A percentile compares a stretch with the other conserved stretches of the same genome.
Evolutionary conservation across 2,329 filamentous ascomycete genomes (phyloP).

Genomic region (Aspergillus sp.): DNA sequence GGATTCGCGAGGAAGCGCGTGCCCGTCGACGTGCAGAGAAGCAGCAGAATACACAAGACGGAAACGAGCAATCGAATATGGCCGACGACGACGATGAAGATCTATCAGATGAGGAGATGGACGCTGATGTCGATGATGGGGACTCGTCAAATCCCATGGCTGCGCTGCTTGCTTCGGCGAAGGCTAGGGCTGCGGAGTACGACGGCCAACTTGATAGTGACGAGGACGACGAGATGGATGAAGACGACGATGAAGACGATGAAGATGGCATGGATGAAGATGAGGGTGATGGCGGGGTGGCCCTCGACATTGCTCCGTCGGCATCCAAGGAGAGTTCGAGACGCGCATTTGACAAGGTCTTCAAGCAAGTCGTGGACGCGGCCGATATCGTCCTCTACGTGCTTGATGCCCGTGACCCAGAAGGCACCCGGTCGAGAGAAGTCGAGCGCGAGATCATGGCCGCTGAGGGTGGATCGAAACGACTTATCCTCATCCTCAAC

Average conservation of each 20-base stretch:
- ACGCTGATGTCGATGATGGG: constrained; percentile 35
- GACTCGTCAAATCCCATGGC: constrained; percentile 45
- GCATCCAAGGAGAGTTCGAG: constrained; percentile 56
- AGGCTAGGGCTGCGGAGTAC: constrained; percentile 37
- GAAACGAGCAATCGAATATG: constrained; percentile 27
- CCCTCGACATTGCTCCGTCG: constrained; percentile 12
- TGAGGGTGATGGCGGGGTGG: constrained; percentile 43
- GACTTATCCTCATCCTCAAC: constrained; percentile 85
- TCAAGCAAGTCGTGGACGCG: constrained; percentile 83
- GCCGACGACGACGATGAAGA: constrained; percentile 42
- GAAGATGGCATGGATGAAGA: constrained; percentile 47
- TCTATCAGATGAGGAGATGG: constrained; percentile 46
- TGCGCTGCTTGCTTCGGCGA: constrained; percentile 39
- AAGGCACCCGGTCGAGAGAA: constrained; percentile 81
- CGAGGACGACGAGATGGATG: constrained; percentile 44
- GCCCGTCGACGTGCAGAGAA: constrained; percentile 34
- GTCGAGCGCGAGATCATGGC: constrained; percentile 88
- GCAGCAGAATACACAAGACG: constrained; percentile 30
- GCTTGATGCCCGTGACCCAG: constrained; percentile 82
- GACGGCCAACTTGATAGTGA: constrained; percentile 38
- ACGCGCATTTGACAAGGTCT: constrained; percentile 88
- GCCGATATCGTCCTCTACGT: constrained; percentile 91
- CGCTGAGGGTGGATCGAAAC: constrained; percentile 72
- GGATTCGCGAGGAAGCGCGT: constrained; percentile 59
- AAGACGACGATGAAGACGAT: constrained; percentile 46